Evolutionary conservation across 495 filamentous ascomycete species (phyloP).

Genomic region (Aspergillus leporis): DNA sequence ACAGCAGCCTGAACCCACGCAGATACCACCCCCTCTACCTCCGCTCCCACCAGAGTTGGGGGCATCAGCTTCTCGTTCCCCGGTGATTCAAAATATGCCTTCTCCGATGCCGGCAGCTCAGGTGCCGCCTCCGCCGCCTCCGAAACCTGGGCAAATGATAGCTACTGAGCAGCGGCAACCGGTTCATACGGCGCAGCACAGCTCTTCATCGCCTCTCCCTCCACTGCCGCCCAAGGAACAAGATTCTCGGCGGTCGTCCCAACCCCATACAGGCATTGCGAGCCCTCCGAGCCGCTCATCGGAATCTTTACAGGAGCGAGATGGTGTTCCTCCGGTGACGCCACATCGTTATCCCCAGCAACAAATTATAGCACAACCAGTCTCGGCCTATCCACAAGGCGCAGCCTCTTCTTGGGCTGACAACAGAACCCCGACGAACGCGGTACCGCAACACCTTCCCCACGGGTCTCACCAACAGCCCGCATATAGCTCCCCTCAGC

Average conservation of each 20-base stretch:
- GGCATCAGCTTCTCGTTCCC: slow-evolving; percentile 21
- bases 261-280: slow-evolving; percentile 9
- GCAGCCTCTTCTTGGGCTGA: slow-evolving; percentile 19
- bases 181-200: slow-evolving; percentile 27
- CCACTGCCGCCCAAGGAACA: slow-evolving; percentile 44
- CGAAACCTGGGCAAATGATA: slow-evolving; percentile 28
- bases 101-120: slow-evolving; percentile 14
- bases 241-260: slow-evolving; percentile 20
- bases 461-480: slow-evolving; percentile 11
- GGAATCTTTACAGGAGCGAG: slow-evolving; percentile 20
- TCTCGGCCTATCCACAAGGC: slow-evolving; percentile 16
- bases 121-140: slow-evolving; percentile 42
- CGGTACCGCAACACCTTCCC: slow-evolving; percentile 11
- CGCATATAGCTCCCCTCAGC: slow-evolving; percentile 7
- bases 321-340: background rate
- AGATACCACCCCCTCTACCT: slow-evolving; percentile 61
- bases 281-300: slow-evolving; percentile 16
- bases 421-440: slow-evolving; percentile 10
- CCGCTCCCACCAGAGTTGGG: slow-evolving; percentile 67
- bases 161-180: slow-evolving; percentile 23
- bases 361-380: slow-evolving; percentile 17
- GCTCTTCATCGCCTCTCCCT: slow-evolving; percentile 37
- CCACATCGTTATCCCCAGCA: slow-evolving; percentile 14
- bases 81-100: slow-evolving; percentile 4
- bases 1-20: slow-evolving; percentile 42